Evolutionary conservation across 164 flowering plant genomes (phyloP), one percentile per base, ranked within the genome.

Genomic region (Umbilicus rupestris): DNA sequence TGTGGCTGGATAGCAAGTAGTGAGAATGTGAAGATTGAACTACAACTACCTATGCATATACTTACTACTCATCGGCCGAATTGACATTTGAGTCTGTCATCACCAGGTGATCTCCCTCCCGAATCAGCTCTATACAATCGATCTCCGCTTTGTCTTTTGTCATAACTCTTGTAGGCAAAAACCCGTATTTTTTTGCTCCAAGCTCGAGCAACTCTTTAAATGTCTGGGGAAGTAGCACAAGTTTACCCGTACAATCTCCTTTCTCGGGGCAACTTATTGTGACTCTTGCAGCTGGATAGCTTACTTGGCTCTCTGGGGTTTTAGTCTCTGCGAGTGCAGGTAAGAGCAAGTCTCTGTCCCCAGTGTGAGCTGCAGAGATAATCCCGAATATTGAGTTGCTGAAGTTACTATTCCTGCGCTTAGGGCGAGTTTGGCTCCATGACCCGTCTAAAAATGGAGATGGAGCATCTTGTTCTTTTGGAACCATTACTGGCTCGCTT

Each of bases 91-190:
- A 55, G 6, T 15, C 19, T 4, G 46, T 66, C 65, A 72, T 76
- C 80, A 83, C 31, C 11, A 93, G 81, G 72, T 79, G 87, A 77
- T 93, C 98, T 30, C 94, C 97, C 68, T 90, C 98, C 71, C 96
- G 81, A 24, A 93, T 82, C 29, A 85, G 64, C 55, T 70, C 84
- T 28, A 87, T 76, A 16, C 80, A 83, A 30, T 93, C 98, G 69
- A 93, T 78, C 63, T 80, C 90, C 35, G 96, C 90, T 65, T 80
- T 71, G 17, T 81, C 85, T 71, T 70, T 78, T 69, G 66, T 88
- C 33, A 81, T 39, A 59, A 90, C 79, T 74, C 75, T 83, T 14
- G 77, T 68, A 1, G 81, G 73, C 3, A 16, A 3, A 47, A 84
- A 37, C 0, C 90, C 96, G 64, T 81, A 90, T 71, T 83, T 87